Conservation (phyloP, 2,329 filamentous ascomycete species). For the Sarocladium brachiariae region DNA sequence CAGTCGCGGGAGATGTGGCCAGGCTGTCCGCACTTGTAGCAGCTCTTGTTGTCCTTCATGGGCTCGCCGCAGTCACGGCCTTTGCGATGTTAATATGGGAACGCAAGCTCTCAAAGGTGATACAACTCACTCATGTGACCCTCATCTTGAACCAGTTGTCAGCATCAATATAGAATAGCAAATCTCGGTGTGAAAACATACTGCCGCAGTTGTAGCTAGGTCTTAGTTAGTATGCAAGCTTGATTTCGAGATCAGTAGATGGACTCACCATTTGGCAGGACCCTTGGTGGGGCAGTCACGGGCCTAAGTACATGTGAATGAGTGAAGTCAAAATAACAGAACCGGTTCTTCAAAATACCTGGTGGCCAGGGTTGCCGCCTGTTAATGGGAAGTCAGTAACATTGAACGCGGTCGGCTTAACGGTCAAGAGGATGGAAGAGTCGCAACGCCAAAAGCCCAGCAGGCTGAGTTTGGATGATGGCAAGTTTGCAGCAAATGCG, state of each 20-base stretch:
- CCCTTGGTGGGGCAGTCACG: constrained; percentile 82
- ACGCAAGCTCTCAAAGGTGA: not conserved
- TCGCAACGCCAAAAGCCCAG: too few relatives aligned
- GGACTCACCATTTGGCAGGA: constrained; percentile 68
- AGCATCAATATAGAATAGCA: constrained; percentile 13
- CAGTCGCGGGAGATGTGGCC: constrained; percentile 93
- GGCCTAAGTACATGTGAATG: constrained; percentile 44
- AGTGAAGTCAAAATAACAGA: not conserved
- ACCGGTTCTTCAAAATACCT: constrained; percentile 50
- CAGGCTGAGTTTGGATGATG: too few relatives aligned
- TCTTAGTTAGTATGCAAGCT: constrained; percentile 15
- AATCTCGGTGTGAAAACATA: constrained; percentile 33
- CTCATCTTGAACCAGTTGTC: constrained; percentile 36
- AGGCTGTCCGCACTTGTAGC: constrained; percentile 71
- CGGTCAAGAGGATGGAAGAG: too few relatives aligned
- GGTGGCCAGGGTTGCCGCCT: constrained; percentile 49
- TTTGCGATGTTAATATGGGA: constrained; percentile 25
- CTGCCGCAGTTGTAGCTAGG: constrained; percentile 76
- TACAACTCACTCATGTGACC: constrained; percentile 68
- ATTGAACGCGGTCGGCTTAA: too few relatives aligned
- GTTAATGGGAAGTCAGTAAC: not conserved
- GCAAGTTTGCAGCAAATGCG: too few relatives aligned
- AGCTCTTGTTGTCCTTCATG: constrained; percentile 76
- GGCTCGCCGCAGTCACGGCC: constrained; percentile 87
- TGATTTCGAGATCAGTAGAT: not conserved